Percentiles rank a stretch among this genome's conserved stretches.
Conservation (phyloP, 176 grass and related monocot species). For the Musa schizocarpa region DNA sequence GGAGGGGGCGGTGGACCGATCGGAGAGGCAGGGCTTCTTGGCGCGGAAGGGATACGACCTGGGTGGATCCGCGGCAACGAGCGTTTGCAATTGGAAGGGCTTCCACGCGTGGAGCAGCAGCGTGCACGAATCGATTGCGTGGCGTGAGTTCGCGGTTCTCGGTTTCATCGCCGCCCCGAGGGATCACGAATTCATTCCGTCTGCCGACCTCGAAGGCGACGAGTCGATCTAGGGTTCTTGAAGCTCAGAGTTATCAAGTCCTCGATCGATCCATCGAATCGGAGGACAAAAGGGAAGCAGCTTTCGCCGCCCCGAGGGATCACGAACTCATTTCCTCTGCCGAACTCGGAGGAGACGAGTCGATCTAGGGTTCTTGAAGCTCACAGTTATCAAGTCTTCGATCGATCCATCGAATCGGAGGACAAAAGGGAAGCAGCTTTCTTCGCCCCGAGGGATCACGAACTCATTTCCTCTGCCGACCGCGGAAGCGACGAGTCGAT, state of each 20-base stretch:
- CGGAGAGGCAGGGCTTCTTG: conserved; percentile 68
- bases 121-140: conserved; percentile 16
- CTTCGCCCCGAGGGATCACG: not conserved
- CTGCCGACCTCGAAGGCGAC: too few species aligned
- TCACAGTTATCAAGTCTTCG: too few species aligned
- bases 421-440: not conserved
- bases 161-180: conserved; percentile 8
- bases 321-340: not conserved
- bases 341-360: too few species aligned
- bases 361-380: too few species aligned
- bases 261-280: too few species aligned
- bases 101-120: conserved; percentile 26
- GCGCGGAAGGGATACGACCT: conserved; percentile 34
- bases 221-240: too few species aligned
- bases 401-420: too few species aligned
- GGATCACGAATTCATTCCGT: not conserved
- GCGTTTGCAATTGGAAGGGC: conserved; percentile 25
- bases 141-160: conserved; percentile 7
- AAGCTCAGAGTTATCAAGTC: too few species aligned
- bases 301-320: not conserved
- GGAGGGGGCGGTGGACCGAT: conserved; percentile 50
- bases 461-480: too few species aligned
- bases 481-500: too few species aligned
- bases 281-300: too few species aligned
- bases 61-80: not conserved